Evolutionary conservation across 768 basidiomycete species (phyloP).

Genomic region (Lentinula sp.): DNA sequence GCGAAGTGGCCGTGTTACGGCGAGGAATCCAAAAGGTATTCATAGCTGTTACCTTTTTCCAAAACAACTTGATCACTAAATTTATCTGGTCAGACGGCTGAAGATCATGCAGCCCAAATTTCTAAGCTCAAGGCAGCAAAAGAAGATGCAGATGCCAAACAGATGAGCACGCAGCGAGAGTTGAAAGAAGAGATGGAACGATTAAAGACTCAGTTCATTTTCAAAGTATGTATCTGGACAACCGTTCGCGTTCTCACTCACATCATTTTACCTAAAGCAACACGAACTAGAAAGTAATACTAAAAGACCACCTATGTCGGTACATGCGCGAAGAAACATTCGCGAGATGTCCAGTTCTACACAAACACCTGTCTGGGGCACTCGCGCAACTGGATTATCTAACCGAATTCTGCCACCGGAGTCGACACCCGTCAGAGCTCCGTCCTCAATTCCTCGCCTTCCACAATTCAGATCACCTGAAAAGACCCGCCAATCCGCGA

Average conservation of each 20-base stretch:
- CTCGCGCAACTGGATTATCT: neutral
- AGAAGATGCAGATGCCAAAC: slow-evolving; percentile 54
- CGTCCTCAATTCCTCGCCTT: slow-evolving; percentile 3
- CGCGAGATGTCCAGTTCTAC: neutral
- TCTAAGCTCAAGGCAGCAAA: slow-evolving; percentile 52
- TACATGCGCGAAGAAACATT: slow-evolving; percentile 11
- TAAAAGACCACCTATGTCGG: slow-evolving; percentile 10
- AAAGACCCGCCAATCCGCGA: slow-evolving; percentile 23
- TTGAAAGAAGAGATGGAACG: slow-evolving; percentile 66
- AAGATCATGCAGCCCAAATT: slow-evolving; percentile 55
- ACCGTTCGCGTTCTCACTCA: neutral
- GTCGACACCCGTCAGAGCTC: slow-evolving; percentile 1
- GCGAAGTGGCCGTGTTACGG: slow-evolving; percentile 64
- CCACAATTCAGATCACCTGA: slow-evolving; percentile 25
- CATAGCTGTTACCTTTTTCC: neutral
- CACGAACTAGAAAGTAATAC: slow-evolving; percentile 12
- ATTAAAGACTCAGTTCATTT: slow-evolving; percentile 59
- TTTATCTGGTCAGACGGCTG: slow-evolving; percentile 36
- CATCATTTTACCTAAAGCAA: neutral
- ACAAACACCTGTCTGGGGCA: neutral
- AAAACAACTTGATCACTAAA: neutral
- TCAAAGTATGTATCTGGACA: slow-evolving; percentile 46
- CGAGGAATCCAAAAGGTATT: slow-evolving; percentile 63
- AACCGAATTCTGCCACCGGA: neutral
- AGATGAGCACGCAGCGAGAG: slow-evolving; percentile 50